These are phyloP conservation scores for Anisodus acutangulus DNA, from an alignment of 257 asterid genomes.

Conservation along the genomic window DNA sequence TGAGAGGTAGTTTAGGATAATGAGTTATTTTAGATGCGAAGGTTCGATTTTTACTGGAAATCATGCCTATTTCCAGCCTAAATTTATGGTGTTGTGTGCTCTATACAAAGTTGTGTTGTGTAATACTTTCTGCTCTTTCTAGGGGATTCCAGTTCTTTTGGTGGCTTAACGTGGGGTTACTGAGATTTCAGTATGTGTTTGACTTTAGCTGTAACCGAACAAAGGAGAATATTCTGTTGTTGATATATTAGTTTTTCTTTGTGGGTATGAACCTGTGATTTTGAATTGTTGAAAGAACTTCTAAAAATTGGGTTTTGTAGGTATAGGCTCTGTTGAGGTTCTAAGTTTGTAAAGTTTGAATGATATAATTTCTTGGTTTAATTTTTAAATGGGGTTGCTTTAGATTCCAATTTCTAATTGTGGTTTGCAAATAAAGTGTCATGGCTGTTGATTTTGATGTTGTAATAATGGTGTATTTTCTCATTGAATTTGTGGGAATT, in stretches of 20 bases:
- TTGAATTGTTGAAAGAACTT: not conserved
- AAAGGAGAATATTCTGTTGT: conserved; percentile 23
- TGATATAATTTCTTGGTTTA: no score
- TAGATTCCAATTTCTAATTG: no score
- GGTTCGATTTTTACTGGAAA: conserved; percentile 8
- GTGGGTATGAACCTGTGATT: not conserved
- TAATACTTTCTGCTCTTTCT: conserved; percentile 18
- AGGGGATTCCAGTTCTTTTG: not conserved
- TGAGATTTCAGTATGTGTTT: conserved; percentile 4
- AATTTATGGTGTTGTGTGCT: not conserved
- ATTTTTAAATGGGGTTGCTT: not conserved
- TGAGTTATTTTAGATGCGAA: not conserved
- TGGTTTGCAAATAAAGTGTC: no score
- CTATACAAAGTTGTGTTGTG: not conserved
- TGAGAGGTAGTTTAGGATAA: conserved; percentile 6
- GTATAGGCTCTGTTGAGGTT: not conserved
- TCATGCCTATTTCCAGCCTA: not conserved
- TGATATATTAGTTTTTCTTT: no score
- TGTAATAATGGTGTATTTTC: not conserved
- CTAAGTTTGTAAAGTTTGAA: no score
- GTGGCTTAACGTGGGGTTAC: not conserved
- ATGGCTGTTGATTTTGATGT: not conserved
- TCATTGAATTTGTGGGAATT: not conserved
- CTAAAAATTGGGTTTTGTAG: not conserved
- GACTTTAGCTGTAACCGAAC: not conserved